phyloP scores from a whole-genome alignment of 139 green algal genomes.

The Chlorella ohadii region DNA sequence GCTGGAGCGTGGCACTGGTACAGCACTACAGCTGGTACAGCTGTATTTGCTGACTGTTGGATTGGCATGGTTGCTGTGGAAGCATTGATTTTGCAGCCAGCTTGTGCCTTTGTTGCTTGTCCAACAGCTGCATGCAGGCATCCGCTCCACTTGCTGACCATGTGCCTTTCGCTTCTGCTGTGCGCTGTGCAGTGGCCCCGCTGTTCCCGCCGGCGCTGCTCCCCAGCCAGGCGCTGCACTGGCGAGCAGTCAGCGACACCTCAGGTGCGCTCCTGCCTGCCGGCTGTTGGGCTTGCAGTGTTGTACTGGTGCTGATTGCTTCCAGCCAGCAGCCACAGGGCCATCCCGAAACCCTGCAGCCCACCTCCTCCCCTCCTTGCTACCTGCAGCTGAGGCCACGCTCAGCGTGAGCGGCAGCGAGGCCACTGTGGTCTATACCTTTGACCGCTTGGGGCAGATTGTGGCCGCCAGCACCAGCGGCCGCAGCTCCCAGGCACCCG shows the following conservation, averaged over 20 bases:
- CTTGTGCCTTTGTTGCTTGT: too few species aligned
- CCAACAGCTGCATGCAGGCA: too few species aligned
- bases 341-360: too few species aligned
- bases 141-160: too few species aligned
- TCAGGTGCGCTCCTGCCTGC: neutral
- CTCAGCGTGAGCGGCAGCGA: neutral
- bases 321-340: too few species aligned
- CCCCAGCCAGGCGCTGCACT: conserved; percentile 8
- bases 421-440: neutral
- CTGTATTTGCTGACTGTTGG: too few species aligned
- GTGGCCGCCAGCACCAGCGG: neutral
- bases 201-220: conserved; percentile 18
- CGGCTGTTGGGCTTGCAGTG: too few species aligned
- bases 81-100: too few species aligned
- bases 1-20: too few species aligned
- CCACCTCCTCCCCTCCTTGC: neutral
- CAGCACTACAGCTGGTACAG: too few species aligned
- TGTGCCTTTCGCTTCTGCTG: too few species aligned
- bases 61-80: too few species aligned
- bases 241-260: neutral
- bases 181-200: conserved; percentile 14
- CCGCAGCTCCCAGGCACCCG: neutral
- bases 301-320: neutral
- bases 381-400: neutral
- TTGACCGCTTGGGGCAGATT: neutral